These are phyloP conservation scores for Ophiostoma sp. DNA, from an alignment of 2,329 filamentous ascomycete species.

Conservation along the genomic window DNA sequence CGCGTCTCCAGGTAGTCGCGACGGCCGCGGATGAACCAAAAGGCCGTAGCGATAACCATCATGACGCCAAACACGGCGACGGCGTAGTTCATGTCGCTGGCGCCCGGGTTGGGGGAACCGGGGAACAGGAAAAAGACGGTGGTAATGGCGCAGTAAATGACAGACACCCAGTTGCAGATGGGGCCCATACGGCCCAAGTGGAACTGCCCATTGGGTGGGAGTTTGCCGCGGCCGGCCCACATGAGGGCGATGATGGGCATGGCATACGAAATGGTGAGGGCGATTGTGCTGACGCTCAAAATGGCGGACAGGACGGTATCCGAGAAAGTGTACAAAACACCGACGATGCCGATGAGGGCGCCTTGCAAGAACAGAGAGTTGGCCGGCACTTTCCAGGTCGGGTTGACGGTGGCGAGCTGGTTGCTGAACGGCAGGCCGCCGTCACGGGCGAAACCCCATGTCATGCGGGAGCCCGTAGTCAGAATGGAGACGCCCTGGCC, in stretches of 20 bases:
- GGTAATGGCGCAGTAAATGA: constrained; percentile 28
- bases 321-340: constrained; percentile 52
- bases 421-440: constrained; percentile 44
- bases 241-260: constrained; percentile 53
- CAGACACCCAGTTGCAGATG: constrained; percentile 26
- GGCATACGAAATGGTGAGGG: constrained; percentile 53
- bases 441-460: constrained; percentile 50
- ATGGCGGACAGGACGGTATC: constrained; percentile 55
- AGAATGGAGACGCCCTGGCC: constrained; percentile 39
- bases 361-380: constrained; percentile 24
- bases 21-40: constrained; percentile 29
- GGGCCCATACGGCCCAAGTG: constrained; percentile 22
- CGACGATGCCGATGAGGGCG: constrained; percentile 25
- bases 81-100: constrained; percentile 31
- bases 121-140: constrained; percentile 31
- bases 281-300: constrained; percentile 57
- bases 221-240: constrained; percentile 52
- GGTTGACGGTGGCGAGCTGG: constrained; percentile 42
- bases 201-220: constrained; percentile 42
- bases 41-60: constrained; percentile 27
- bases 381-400: constrained; percentile 44
- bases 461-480: constrained; percentile 41
- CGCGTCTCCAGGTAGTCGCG: constrained; percentile 25
- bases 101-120: constrained; percentile 24
- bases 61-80: constrained; percentile 29